These are phyloP conservation scores for Suhomyces sp. DNA, from an alignment of 805 yeast genomes.

Conservation along the genomic window DNA sequence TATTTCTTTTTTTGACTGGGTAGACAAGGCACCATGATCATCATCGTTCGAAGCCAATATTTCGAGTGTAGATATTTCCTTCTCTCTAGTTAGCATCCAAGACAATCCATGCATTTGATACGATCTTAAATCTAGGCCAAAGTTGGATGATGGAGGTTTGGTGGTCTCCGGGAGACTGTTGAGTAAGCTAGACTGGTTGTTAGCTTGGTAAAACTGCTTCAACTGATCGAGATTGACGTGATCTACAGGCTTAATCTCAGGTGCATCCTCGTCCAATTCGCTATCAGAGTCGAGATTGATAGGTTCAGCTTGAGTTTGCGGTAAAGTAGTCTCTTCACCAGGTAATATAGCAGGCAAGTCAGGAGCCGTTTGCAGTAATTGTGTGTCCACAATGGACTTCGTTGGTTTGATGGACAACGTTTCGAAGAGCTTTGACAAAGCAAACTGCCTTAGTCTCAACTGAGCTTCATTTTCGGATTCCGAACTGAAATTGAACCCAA, in stretches of 20 bases:
- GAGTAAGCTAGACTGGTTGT: constrained; percentile 58
- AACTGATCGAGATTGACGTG: constrained; percentile 68
- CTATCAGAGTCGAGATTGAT: constrained; percentile 8
- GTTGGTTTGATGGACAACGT: constrained; percentile 38
- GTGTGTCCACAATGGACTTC: constrained; percentile 10
- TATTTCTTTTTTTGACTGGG: constrained; percentile 25
- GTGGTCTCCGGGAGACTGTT: constrained; percentile 63
- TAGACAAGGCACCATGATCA: constrained; percentile 18
- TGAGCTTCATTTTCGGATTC: constrained; percentile 56
- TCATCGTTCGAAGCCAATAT: constrained; percentile 19
- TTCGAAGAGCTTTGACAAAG: constrained; percentile 55
- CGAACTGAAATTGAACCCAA: constrained; percentile 24
- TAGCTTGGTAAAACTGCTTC: constrained; percentile 68
- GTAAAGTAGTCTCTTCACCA: constrained; percentile 2
- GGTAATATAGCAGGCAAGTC: neutral
- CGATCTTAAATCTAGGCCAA: constrained; percentile 58
- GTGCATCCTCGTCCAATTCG: constrained; percentile 16
- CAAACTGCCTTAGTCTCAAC: constrained; percentile 51
- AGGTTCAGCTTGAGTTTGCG: constrained; percentile 5
- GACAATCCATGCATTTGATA: constrained; percentile 85
- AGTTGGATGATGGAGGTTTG: constrained; percentile 45
- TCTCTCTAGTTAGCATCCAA: constrained; percentile 86
- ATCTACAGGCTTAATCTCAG: constrained; percentile 22
- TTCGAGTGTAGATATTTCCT: constrained; percentile 50
- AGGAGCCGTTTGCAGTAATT: neutral